Percentiles rank a stretch among this genome's conserved stretches.
Conservation (phyloP, 257 asterid genomes). For the Forsythia suspensa region DNA sequence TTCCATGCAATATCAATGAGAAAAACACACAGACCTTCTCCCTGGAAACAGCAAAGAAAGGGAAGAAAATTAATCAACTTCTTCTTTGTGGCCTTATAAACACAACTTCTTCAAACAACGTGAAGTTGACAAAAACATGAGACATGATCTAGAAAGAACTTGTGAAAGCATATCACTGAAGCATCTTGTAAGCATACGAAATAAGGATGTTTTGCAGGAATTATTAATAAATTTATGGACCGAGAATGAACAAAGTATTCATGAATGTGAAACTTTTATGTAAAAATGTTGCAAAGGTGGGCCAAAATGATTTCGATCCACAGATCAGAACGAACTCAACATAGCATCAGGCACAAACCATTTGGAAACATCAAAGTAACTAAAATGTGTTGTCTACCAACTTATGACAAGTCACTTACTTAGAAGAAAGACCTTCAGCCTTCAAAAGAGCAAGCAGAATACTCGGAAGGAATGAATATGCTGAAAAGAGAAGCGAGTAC, state of each 20-base stretch:
- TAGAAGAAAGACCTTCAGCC: constrained; percentile 61
- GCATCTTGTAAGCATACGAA: background rate
- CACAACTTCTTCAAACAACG: background rate
- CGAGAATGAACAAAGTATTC: background rate
- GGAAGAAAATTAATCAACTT: constrained; percentile 19
- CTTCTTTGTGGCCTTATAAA: constrained; percentile 2
- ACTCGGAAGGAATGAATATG: constrained; percentile 43
- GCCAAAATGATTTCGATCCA: background rate
- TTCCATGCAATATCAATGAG: constrained; percentile 54
- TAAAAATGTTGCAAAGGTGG: background rate
- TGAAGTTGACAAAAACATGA: constrained; percentile 5
- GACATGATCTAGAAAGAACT: background rate
- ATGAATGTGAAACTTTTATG: background rate
- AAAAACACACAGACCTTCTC: constrained; percentile 71
- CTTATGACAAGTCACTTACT: constrained; percentile 45
- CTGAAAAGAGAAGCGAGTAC: constrained; percentile 39
- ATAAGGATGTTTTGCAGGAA: background rate
- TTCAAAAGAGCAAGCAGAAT: constrained; percentile 39
- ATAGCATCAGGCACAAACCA: background rate
- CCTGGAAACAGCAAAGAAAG: constrained; percentile 47
- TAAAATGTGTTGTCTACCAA: background rate
- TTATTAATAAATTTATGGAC: background rate
- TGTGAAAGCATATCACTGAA: background rate
- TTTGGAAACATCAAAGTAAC: constrained; percentile 9
- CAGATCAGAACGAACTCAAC: background rate